Evolutionary conservation across 2,329 filamentous ascomycete genomes (phyloP).

Genomic region (Davidsoniella neocaledoniae): DNA sequence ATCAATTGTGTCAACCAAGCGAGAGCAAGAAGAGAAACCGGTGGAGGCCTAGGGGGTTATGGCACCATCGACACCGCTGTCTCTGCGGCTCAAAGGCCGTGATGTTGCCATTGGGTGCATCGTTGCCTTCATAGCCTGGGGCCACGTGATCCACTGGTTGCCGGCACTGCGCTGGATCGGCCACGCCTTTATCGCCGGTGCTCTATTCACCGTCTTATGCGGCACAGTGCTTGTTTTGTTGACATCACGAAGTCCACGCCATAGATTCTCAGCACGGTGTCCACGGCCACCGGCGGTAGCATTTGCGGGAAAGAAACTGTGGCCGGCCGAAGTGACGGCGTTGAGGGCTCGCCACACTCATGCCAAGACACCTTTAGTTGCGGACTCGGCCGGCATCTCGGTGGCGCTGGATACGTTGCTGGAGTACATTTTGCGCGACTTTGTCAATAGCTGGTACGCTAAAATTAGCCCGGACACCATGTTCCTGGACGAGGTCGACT

Average conservation of each 20-base stretch:
- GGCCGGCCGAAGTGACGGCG: conserved; percentile 53
- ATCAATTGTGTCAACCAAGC: too few species aligned
- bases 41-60: neutral
- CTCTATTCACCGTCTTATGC: conserved; percentile 35
- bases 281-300: conserved; percentile 29
- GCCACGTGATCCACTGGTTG: conserved; percentile 66
- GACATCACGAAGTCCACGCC: conserved; percentile 36
- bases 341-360: conserved; percentile 52
- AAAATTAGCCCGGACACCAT: conserved; percentile 65
- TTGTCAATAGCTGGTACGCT: conserved; percentile 75
- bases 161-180: conserved; percentile 70
- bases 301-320: conserved; percentile 46
- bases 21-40: too few species aligned
- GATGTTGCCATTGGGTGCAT: conserved; percentile 52
- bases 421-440: conserved; percentile 61
- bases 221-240: conserved; percentile 43
- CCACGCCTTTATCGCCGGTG: conserved; percentile 64
- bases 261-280: conserved; percentile 21
- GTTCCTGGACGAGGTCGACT: conserved; percentile 79
- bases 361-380: conserved; percentile 51
- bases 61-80: neutral
- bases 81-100: conserved; percentile 44
- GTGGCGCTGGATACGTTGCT: conserved; percentile 66
- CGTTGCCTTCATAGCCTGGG: conserved; percentile 72
- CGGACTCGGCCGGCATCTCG: conserved; percentile 61